A percentile compares a stretch with the other conserved stretches of the same genome.
These are phyloP conservation scores for Aspergillus hancockii DNA, from an alignment of 495 filamentous ascomycete species.

Conservation along the genomic window DNA sequence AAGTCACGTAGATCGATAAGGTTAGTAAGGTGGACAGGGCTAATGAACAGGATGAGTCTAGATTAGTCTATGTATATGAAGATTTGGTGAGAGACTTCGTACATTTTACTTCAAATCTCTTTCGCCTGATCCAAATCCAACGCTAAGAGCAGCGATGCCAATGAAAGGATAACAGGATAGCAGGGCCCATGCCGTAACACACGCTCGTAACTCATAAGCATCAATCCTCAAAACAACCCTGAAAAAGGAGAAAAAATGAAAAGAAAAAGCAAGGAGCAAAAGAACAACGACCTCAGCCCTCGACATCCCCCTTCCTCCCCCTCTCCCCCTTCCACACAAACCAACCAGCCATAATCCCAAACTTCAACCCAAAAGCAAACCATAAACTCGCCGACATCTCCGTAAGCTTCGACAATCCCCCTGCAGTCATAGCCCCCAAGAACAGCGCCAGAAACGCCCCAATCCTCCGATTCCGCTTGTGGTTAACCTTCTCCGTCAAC, in stretches of 20 bases:
- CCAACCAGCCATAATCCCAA: conserved; percentile 31
- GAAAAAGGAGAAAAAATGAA: background rate
- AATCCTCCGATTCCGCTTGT: conserved; percentile 34
- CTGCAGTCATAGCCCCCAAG: conserved; percentile 41
- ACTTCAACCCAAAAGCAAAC: conserved; percentile 40
- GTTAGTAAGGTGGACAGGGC: too few relatives aligned
- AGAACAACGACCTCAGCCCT: conserved; percentile 8
- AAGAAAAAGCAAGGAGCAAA: background rate
- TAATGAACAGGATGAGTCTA: too few relatives aligned
- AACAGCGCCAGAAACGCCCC: conserved; percentile 38
- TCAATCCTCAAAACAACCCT: background rate
- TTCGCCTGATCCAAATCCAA: background rate
- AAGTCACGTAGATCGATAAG: too few relatives aligned
- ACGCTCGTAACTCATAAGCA: background rate
- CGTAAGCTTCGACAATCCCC: conserved; percentile 33
- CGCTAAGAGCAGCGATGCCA: background rate
- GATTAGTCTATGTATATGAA: too few relatives aligned
- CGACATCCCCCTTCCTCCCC: conserved; percentile 14
- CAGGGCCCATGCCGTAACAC: background rate
- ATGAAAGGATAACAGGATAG: background rate
- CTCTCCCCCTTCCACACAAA: conserved; percentile 32
- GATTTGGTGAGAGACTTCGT: too few relatives aligned
- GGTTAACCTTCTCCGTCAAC: conserved; percentile 30
- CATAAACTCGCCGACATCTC: conserved; percentile 37
- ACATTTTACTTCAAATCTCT: too few relatives aligned